These are phyloP conservation scores for Fusarium sp. DNA, from an alignment of 2,329 filamentous ascomycete genomes.

Conservation along the genomic window DNA sequence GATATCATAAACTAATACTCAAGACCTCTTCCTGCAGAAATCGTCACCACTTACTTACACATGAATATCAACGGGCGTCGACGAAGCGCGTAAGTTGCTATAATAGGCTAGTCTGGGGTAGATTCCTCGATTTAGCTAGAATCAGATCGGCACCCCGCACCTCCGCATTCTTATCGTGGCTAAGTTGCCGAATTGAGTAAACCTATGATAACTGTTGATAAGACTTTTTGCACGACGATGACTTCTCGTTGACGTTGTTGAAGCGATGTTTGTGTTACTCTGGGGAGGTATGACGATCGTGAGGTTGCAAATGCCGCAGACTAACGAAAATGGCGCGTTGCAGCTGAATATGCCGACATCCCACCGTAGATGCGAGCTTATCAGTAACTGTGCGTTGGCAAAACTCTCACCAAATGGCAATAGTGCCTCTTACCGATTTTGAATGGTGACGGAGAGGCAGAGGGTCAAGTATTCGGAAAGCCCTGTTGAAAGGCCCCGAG, in stretches of 20 bases:
- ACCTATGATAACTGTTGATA: slow-evolving; percentile 13
- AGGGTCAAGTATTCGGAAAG: background rate
- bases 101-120: slow-evolving; percentile 30
- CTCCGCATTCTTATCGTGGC: slow-evolving; percentile 38
- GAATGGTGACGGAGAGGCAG: rapidly evolving
- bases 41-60: background rate
- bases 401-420: background rate
- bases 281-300: background rate
- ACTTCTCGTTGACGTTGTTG: background rate
- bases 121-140: background rate
- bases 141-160: slow-evolving; percentile 20
- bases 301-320: slow-evolving; percentile 3
- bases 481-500: background rate
- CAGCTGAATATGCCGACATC: background rate
- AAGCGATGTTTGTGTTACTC: background rate
- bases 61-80: background rate
- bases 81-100: slow-evolving; percentile 37
- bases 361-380: background rate
- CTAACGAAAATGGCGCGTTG: background rate
- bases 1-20: background rate
- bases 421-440: background rate
- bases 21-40: background rate
- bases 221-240: background rate
- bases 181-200: slow-evolving; percentile 43
- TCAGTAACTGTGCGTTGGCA: background rate